phyloP scores from a whole-genome alignment of 352 stramenopile genomes.

The Hyaloperonospora brassicae region DNA sequence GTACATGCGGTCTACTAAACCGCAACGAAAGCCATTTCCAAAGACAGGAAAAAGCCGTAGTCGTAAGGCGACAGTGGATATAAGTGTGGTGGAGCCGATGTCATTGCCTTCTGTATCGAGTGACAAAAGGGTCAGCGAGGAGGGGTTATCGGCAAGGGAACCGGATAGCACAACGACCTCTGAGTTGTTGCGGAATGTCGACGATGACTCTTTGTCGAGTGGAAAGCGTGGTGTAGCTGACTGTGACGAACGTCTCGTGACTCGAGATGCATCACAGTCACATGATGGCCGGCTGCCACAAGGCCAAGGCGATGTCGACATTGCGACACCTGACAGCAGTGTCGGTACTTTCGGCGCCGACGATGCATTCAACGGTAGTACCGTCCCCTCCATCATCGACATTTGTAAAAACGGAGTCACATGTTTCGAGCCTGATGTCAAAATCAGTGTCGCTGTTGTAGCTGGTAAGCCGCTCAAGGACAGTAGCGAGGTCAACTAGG shows the following conservation, averaged over 20 bases:
- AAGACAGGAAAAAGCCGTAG: not conserved
- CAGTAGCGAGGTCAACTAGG: no score
- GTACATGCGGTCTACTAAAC: slow-evolving; percentile 14
- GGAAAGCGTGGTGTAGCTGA: slow-evolving; percentile 1
- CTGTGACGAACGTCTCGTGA: not conserved
- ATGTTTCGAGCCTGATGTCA: not conserved
- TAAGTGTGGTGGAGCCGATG: not conserved
- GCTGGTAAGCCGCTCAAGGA: no score
- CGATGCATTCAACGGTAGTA: slow-evolving; percentile 1
- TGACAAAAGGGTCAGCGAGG: not conserved
- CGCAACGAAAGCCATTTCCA: slow-evolving; percentile 9
- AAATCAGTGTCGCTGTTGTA: not conserved
- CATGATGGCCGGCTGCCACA: not conserved
- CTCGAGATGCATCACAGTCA: slow-evolving; percentile 2
- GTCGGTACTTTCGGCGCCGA: not conserved
- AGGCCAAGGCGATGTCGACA: slow-evolving; percentile 3
- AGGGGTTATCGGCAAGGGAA: not conserved
- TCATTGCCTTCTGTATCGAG: not conserved
- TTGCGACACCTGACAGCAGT: slow-evolving; percentile 1
- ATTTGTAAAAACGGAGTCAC: slow-evolving; percentile 1
- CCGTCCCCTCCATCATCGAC: not conserved
- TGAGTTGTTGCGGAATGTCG: slow-evolving; percentile 1
- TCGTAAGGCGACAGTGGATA: slow-evolving; percentile 1
- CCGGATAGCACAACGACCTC: not conserved
- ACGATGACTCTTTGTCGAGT: slow-evolving; percentile 3